phyloP scores from a whole-genome alignment of 2,329 filamentous ascomycete species.

The Tolypocladium cylindrosporum region DNA sequence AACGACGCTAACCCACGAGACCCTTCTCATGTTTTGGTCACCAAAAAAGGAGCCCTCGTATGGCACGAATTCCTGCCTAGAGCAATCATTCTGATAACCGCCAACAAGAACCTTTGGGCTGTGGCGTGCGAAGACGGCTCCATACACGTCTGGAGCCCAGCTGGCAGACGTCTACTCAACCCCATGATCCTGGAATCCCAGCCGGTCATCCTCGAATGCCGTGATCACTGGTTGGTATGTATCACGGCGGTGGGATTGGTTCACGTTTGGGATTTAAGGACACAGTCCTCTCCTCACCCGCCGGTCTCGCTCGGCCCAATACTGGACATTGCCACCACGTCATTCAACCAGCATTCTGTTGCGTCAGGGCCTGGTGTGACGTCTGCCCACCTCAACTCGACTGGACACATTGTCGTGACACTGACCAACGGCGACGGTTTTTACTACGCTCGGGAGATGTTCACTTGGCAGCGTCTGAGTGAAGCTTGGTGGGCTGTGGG shows the following conservation, averaged over 20 bases:
- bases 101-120: slow-evolving; percentile 84
- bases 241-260: slow-evolving; percentile 82
- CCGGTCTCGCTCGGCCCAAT: slow-evolving; percentile 83
- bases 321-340: slow-evolving; percentile 74
- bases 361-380: slow-evolving; percentile 77
- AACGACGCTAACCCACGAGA: slow-evolving; percentile 73
- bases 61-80: slow-evolving; percentile 94
- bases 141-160: slow-evolving; percentile 84
- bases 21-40: slow-evolving; percentile 73
- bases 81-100: slow-evolving; percentile 80
- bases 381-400: slow-evolving; percentile 82
- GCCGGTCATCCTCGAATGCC: slow-evolving; percentile 85
- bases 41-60: slow-evolving; percentile 66
- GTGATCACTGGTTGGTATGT: slow-evolving; percentile 81
- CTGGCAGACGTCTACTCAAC: slow-evolving; percentile 76
- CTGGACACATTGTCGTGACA: slow-evolving; percentile 78
- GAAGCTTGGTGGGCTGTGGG: slow-evolving; percentile 98
- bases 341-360: slow-evolving; percentile 63
- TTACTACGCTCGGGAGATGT: slow-evolving; percentile 77
- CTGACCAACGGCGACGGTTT: slow-evolving; percentile 93
- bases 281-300: slow-evolving; percentile 74
- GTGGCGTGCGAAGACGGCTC: slow-evolving; percentile 89
- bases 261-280: slow-evolving; percentile 88
- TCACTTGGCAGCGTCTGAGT: slow-evolving; percentile 87
- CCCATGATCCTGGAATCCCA: slow-evolving; percentile 83